phyloP scores from a whole-genome alignment of 495 filamentous ascomycete genomes.

The Hamigera avellanea region DNA sequence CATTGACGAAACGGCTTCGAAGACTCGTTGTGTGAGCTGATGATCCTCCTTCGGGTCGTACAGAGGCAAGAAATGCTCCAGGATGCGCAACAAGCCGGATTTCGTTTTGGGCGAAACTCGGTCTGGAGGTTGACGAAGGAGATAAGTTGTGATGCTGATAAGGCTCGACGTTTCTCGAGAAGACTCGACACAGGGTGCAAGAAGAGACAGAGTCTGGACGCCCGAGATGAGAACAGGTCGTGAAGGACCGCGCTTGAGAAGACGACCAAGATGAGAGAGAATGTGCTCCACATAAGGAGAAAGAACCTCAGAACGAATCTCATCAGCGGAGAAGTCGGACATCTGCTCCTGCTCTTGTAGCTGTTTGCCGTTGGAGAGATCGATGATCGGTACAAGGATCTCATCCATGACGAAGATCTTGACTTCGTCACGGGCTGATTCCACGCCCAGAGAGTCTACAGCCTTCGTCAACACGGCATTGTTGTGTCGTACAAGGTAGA shows the following conservation, averaged over 20 bases:
- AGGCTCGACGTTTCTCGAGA: constrained; percentile 60
- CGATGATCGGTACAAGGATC: constrained; percentile 52
- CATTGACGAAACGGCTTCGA: constrained; percentile 55
- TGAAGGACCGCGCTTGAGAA: constrained; percentile 62
- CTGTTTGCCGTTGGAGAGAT: constrained; percentile 37
- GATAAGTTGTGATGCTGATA: constrained; percentile 61
- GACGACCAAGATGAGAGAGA: constrained; percentile 50
- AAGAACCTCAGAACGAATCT: constrained; percentile 52
- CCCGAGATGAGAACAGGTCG: constrained; percentile 63
- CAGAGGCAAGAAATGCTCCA: constrained; percentile 64
- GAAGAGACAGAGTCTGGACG: constrained; percentile 61
- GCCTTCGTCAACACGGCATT: constrained; percentile 52
- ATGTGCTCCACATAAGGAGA: constrained; percentile 57
- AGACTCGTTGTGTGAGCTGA: constrained; percentile 36
- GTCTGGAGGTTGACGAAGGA: constrained; percentile 72
- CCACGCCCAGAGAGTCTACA: constrained; percentile 56
- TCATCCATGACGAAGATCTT: constrained; percentile 67
- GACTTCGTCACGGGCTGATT: constrained; percentile 78
- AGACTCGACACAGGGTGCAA: constrained; percentile 62
- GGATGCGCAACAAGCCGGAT: constrained; percentile 58
- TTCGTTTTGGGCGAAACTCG: constrained; percentile 77
- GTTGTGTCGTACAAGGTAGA: constrained; percentile 58
- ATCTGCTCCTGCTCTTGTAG: constrained; percentile 36
- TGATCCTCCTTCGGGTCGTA: constrained; percentile 39
- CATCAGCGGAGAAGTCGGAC: constrained; percentile 31